These are phyloP conservation scores for Lipomyces japonicus DNA, from an alignment of 805 yeast species.

Conservation along the genomic window DNA sequence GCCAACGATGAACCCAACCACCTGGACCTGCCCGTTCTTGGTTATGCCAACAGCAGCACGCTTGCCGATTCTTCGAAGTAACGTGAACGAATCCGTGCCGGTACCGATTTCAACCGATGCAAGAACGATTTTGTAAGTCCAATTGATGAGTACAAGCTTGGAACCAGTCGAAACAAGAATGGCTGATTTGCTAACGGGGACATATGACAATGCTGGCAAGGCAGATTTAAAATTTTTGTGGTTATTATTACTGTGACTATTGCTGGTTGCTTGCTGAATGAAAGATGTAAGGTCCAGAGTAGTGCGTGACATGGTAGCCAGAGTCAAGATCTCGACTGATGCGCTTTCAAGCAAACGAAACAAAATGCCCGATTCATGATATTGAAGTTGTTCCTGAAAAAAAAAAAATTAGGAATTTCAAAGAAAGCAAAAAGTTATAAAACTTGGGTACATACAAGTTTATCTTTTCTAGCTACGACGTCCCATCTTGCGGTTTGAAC, in stretches of 20 bases:
- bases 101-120: conserved; percentile 6
- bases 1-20: conserved; percentile 16
- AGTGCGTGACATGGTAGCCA: conserved; percentile 8
- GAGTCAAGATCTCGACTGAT: conserved; percentile 11
- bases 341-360: conserved; percentile 8
- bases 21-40: conserved; percentile 7
- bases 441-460: conserved; percentile 4
- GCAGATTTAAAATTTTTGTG: background rate
- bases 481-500: conserved; percentile 7
- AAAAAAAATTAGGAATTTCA: background rate
- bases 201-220: background rate
- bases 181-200: conserved; percentile 20
- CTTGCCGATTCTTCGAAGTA: conserved; percentile 14
- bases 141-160: conserved; percentile 12
- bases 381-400: conserved; percentile 14
- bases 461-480: background rate
- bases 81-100: conserved; percentile 2
- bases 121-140: conserved; percentile 20
- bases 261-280: background rate
- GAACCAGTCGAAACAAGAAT: conserved; percentile 16
- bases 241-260: background rate
- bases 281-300: conserved; percentile 13
- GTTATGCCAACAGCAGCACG: conserved; percentile 19
- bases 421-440: background rate
- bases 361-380: conserved; percentile 18